A percentile compares a stretch with the other conserved stretches of the same genome.
phyloP scores from a whole-genome alignment of 768 basidiomycete genomes.

The Galerina sulciceps region DNA sequence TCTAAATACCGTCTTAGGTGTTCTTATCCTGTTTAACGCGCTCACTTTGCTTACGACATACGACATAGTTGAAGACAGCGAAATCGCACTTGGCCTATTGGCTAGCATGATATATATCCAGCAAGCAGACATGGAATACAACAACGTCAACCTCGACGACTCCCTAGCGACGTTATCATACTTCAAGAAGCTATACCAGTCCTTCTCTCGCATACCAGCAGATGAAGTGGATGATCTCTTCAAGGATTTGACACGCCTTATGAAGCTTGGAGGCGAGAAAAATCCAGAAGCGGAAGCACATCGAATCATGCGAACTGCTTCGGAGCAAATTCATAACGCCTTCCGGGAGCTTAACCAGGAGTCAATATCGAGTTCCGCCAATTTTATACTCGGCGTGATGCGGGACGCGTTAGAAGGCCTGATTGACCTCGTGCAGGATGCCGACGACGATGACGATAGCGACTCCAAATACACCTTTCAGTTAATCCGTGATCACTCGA shows the following conservation, averaged over 20 bases:
- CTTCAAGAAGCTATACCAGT: conserved; percentile 31
- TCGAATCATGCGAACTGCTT: conserved; percentile 25
- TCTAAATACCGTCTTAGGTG: conserved; percentile 11
- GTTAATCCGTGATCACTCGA: conserved; percentile 25
- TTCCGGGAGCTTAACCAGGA: conserved; percentile 26
- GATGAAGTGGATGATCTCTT: conserved; percentile 27
- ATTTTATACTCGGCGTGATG: conserved; percentile 26
- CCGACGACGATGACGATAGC: conserved; percentile 23
- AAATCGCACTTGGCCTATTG: conserved; percentile 29
- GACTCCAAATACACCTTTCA: conserved; percentile 29
- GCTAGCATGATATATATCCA: conserved; percentile 34
- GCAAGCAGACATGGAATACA: conserved; percentile 29
- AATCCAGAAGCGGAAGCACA: conserved; percentile 27
- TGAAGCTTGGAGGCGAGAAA: conserved; percentile 18
- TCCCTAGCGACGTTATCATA: conserved; percentile 22
- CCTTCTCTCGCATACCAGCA: conserved; percentile 17
- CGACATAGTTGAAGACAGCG: conserved; percentile 30
- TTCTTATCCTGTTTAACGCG: conserved; percentile 19
- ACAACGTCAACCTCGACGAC: conserved; percentile 28
- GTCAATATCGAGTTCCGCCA: conserved; percentile 21
- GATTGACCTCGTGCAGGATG: conserved; percentile 28
- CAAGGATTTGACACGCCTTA: conserved; percentile 25
- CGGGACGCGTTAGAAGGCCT: conserved; percentile 23
- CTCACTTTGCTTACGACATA: conserved; percentile 23
- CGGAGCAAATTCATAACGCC: conserved; percentile 33